These are phyloP conservation scores for Hymenoscyphus albidus DNA, from an alignment of 2,329 filamentous ascomycete species.

Conservation along the genomic window DNA sequence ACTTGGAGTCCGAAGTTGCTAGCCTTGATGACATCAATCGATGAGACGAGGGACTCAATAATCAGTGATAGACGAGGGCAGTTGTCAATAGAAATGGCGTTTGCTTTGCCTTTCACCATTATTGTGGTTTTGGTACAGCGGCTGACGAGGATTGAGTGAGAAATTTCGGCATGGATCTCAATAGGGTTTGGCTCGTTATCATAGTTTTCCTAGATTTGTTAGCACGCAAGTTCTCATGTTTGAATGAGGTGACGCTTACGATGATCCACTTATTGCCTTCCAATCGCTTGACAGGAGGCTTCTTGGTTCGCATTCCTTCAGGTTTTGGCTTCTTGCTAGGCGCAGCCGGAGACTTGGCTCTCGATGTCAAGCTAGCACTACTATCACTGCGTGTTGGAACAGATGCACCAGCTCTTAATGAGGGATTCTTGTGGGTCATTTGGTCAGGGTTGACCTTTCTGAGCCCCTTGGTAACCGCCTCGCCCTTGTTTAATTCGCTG, in stretches of 20 bases:
- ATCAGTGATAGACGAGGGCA: conserved; percentile 78
- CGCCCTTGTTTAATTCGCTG: conserved; percentile 83
- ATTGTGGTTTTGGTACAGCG: conserved; percentile 89
- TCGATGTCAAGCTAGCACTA: conserved; percentile 49
- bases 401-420: conserved; percentile 67
- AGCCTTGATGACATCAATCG: conserved; percentile 92
- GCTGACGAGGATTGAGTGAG: conserved; percentile 87
- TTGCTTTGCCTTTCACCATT: conserved; percentile 87
- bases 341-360: conserved; percentile 82
- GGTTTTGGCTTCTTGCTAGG: conserved; percentile 86
- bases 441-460: conserved; percentile 92
- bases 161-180: conserved; percentile 75
- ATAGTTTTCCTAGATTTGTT: conserved; percentile 71
- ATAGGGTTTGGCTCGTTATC: conserved; percentile 71
- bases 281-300: conserved; percentile 72
- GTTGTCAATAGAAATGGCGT: conserved; percentile 95
- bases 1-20: conserved; percentile 94
- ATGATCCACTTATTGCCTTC: conserved; percentile 93
- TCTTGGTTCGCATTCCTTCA: conserved; percentile 79
- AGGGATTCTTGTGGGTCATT: conserved; percentile 99
- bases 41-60: conserved; percentile 84
- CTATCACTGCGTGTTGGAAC: conserved; percentile 58
- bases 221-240: background rate
- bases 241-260: conserved; percentile 41
- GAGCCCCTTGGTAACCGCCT: conserved; percentile 80